These are phyloP conservation scores for Nicotiana paniculata DNA, from an alignment of 257 asterid species.

Conservation along the genomic window DNA sequence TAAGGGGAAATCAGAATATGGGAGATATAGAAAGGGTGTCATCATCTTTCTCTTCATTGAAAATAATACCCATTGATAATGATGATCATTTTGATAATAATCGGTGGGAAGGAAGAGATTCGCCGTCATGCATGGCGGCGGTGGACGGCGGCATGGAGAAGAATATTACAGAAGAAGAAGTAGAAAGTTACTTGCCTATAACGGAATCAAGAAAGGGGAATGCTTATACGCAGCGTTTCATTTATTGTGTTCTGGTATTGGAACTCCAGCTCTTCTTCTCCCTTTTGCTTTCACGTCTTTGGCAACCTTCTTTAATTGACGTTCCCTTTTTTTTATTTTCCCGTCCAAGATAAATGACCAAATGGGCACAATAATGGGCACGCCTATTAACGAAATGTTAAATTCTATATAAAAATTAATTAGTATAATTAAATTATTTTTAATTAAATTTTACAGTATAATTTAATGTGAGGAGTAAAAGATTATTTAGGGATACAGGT, in stretches of 20 bases:
- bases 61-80: conserved; percentile 23
- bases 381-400: too few species aligned
- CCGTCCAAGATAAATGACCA: too few species aligned
- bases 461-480: too few species aligned
- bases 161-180: neutral
- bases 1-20: neutral
- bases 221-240: conserved; percentile 27
- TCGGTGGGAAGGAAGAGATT: neutral
- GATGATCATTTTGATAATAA: neutral
- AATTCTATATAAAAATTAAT: too few species aligned
- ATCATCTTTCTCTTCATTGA: conserved; percentile 12
- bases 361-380: too few species aligned
- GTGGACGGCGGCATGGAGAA: neutral
- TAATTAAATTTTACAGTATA: too few species aligned
- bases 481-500: too few species aligned
- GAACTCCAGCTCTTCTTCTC: conserved; percentile 47
- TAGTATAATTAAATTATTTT: too few species aligned
- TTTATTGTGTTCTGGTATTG: conserved; percentile 48
- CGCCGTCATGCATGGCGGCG: neutral
- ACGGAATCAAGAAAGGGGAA: conserved; percentile 56
- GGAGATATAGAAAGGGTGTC: conserved; percentile 1
- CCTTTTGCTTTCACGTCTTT: conserved; percentile 56
- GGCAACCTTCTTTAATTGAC: neutral
- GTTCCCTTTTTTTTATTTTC: too few species aligned
- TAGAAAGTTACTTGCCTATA: conserved; percentile 46